A percentile compares a stretch with the other conserved stretches of the same genome.
Conservation (phyloP, 2,329 filamentous ascomycete genomes). For the Cadophora sp. region DNA sequence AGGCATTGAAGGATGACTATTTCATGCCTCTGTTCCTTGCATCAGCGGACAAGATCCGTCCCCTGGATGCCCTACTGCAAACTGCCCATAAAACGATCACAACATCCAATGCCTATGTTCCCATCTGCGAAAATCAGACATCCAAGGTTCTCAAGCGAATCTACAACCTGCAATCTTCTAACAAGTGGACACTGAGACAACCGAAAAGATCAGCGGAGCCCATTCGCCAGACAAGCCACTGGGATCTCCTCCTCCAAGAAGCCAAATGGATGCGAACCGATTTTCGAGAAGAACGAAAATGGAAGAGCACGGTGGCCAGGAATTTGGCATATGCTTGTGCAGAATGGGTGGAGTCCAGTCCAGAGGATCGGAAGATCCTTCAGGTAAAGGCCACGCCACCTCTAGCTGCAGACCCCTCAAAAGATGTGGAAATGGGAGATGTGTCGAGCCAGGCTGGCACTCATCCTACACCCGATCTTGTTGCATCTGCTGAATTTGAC, state of each 20-base stretch:
- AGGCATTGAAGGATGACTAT: constrained; percentile 59
- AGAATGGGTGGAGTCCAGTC: constrained; percentile 74
- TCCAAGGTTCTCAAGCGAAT: constrained; percentile 86
- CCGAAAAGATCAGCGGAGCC: constrained; percentile 86
- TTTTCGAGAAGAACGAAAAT: constrained; percentile 91
- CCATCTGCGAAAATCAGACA: constrained; percentile 85
- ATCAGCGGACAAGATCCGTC: constrained; percentile 64
- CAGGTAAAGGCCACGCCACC: constrained; percentile 70
- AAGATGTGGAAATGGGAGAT: constrained; percentile 46
- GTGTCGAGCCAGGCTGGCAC: constrained; percentile 36
- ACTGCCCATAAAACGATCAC: constrained; percentile 90
- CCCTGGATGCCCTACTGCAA: constrained; percentile 74
- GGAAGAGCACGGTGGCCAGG: constrained; percentile 84
- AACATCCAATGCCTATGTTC: constrained; percentile 82
- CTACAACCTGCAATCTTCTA: constrained; percentile 87
- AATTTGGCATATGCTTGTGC: constrained; percentile 84
- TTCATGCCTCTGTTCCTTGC: constrained; percentile 68
- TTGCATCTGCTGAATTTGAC: constrained; percentile 69
- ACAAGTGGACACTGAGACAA: constrained; percentile 92
- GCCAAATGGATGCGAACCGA: constrained; percentile 99
- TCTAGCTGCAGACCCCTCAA: constrained; percentile 37
- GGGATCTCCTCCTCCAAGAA: constrained; percentile 86
- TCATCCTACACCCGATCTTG: constrained; percentile 71
- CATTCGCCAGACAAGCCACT: constrained; percentile 76
- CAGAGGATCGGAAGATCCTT: constrained; percentile 68